phyloP scores from a whole-genome alignment of 352 stramenopile genomes.

The Phytopythium delawarense region DNA sequence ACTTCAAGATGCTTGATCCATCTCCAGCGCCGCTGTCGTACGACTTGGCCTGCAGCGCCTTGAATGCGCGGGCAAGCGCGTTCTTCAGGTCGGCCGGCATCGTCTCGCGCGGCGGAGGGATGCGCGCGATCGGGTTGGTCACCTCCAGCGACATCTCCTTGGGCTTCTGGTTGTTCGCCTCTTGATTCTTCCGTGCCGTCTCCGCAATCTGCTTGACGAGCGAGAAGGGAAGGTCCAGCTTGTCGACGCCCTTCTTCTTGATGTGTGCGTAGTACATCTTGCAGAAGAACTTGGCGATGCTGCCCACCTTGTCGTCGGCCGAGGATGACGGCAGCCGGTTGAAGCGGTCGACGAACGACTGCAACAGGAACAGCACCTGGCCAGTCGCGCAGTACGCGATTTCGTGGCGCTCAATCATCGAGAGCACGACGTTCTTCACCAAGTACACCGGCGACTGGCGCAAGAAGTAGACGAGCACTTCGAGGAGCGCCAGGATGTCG shows the following conservation, averaged over 20 bases:
- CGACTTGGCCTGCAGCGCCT: slow-evolving; percentile 60
- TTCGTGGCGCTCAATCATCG: slow-evolving; percentile 82
- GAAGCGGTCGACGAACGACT: slow-evolving; percentile 84
- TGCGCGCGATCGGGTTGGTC: slow-evolving; percentile 72
- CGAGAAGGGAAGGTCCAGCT: slow-evolving; percentile 67
- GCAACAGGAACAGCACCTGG: slow-evolving; percentile 74
- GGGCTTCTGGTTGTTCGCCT: slow-evolving; percentile 56
- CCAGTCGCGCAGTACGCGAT: slow-evolving; percentile 78
- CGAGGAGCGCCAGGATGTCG: slow-evolving; percentile 71
- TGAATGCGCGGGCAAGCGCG: slow-evolving; percentile 66
- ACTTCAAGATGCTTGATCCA: slow-evolving; percentile 15
- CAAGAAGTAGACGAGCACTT: slow-evolving; percentile 82
- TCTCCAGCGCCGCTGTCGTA: slow-evolving; percentile 45
- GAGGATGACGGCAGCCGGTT: slow-evolving; percentile 49
- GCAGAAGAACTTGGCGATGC: slow-evolving; percentile 78
- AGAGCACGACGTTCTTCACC: slow-evolving; percentile 78
- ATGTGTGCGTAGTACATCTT: slow-evolving; percentile 82
- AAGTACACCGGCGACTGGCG: slow-evolving; percentile 67
- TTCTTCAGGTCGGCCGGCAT: slow-evolving; percentile 71
- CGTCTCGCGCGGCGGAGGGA: slow-evolving; percentile 62
- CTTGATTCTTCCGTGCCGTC: slow-evolving; percentile 79
- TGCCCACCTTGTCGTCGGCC: slow-evolving; percentile 69
- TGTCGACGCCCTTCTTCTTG: slow-evolving; percentile 79
- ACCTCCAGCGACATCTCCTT: slow-evolving; percentile 73
- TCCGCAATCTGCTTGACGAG: slow-evolving; percentile 71